A percentile compares a stretch with the other conserved stretches of the same genome.
Evolutionary conservation across 306 rosid genomes (phyloP).

Genomic region (Citrullus colocynthis): DNA sequence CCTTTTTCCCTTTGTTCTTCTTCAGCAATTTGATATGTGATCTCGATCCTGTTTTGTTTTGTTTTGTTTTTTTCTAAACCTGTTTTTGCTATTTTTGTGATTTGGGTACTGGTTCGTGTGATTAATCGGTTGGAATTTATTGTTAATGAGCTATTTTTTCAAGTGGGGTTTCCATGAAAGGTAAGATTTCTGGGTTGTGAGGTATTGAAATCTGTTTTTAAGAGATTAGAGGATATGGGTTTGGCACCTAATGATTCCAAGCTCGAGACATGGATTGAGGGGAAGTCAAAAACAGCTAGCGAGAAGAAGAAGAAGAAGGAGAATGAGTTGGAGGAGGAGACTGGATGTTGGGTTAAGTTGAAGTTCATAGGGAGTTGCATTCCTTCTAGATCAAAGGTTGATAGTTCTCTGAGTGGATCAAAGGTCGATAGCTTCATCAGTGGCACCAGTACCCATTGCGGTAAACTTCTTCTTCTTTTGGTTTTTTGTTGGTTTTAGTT

Average conservation of each 20-base stretch:
- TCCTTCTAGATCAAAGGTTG: constrained; percentile 83
- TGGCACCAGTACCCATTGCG: constrained; percentile 40
- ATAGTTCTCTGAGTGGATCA: constrained; percentile 57
- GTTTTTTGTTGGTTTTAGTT: background rate
- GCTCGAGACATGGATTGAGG: constrained; percentile 53
- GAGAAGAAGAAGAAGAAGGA: constrained; percentile 19
- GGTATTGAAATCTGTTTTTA: constrained; percentile 10
- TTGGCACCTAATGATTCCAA: constrained; percentile 44
- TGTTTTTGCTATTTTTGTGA: background rate
- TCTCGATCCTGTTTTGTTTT: background rate
- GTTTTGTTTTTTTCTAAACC: background rate
- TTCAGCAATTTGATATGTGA: background rate
- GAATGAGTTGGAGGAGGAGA: constrained; percentile 30
- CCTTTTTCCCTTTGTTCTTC: background rate
- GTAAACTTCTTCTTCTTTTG: constrained; percentile 25
- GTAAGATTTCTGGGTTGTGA: constrained; percentile 9
- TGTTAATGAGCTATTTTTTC: background rate
- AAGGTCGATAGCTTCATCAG: constrained; percentile 59
- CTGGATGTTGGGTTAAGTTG: constrained; percentile 55
- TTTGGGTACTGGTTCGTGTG: background rate
- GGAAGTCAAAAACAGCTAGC: constrained; percentile 36
- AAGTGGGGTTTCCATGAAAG: constrained; percentile 10
- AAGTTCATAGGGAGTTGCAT: constrained; percentile 50
- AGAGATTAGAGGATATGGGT: constrained; percentile 42
- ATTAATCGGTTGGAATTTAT: background rate